These are phyloP conservation scores for Fusarium sp. DNA, from an alignment of 2,329 filamentous ascomycete species.

Conservation along the genomic window DNA sequence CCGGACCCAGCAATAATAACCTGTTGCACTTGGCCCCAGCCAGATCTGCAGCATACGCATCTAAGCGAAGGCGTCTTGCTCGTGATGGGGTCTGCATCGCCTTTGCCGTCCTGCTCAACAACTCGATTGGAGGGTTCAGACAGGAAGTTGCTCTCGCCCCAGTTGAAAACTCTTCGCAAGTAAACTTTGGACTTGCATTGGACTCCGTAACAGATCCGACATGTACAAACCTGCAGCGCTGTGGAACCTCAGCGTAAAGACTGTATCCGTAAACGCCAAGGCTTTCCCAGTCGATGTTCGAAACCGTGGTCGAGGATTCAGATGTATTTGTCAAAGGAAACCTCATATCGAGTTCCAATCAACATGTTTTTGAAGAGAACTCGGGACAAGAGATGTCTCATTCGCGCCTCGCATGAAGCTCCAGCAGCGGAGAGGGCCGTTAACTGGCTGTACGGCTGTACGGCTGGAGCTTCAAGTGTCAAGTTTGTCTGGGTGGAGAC, in stretches of 20 bases:
- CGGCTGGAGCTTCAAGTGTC: conserved; percentile 2
- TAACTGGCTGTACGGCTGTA: conserved; percentile 2
- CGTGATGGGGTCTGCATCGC: conserved; percentile 1
- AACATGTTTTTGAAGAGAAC: background rate
- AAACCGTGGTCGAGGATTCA: conserved; percentile 1
- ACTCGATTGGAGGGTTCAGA: background rate
- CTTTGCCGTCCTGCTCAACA: conserved; percentile 11
- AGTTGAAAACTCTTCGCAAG: conserved; percentile 33
- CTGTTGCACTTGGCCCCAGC: conserved; percentile 14
- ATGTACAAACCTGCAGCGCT: conserved; percentile 19
- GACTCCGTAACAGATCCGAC: conserved; percentile 15
- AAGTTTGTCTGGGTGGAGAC: conserved; percentile 21
- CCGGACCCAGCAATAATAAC: background rate
- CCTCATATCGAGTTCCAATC: background rate
- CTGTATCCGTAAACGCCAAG: background rate
- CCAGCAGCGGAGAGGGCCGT: conserved; percentile 25
- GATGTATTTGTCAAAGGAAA: conserved; percentile 2
- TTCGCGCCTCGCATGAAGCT: conserved; percentile 1
- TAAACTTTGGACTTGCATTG: conserved; percentile 23
- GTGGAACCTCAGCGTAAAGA: conserved; percentile 27
- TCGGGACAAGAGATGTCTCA: background rate
- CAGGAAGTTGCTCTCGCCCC: conserved; percentile 1
- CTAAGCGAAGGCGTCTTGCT: background rate
- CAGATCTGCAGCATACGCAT: conserved; percentile 11
- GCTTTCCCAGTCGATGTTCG: background rate